These are phyloP conservation scores for Colletotrichum horii DNA, from an alignment of 2,329 filamentous ascomycete genomes.

Conservation along the genomic window DNA sequence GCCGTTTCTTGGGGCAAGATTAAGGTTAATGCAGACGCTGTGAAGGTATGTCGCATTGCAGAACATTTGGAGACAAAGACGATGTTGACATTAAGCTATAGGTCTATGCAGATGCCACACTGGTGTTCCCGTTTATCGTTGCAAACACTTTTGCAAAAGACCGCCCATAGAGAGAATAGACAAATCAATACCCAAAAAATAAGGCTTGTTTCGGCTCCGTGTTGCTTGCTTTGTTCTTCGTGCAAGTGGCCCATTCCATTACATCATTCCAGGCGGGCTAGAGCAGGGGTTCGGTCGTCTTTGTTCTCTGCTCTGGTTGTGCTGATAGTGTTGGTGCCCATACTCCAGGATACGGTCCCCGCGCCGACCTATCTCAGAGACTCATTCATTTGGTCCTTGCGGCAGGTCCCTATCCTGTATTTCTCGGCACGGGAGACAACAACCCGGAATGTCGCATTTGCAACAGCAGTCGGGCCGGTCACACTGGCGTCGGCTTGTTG, in stretches of 20 bases:
- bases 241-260: not conserved
- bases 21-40: constrained; percentile 82
- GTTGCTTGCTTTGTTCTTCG: not conserved
- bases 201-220: not conserved
- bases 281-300: not conserved
- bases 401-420: not conserved
- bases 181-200: not conserved
- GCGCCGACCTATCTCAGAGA: not conserved
- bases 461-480: not conserved
- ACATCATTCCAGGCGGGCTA: not conserved
- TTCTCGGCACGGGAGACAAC: not conserved
- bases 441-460: not conserved
- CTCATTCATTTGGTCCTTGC: not conserved
- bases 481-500: not conserved
- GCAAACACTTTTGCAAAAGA: constrained; percentile 71
- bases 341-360: not conserved
- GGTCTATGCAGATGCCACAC: constrained; percentile 70
- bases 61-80: not conserved
- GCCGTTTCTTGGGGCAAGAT: constrained; percentile 99
- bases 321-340: not conserved
- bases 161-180: constrained; percentile 11
- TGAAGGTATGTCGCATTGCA: constrained; percentile 69
- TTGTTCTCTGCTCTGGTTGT: not conserved
- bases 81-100: constrained; percentile 27
- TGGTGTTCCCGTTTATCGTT: constrained; percentile 70